phyloP scores from a whole-genome alignment of 2,329 filamentous ascomycete species.

The Gnomoniopsis smithogilvyi region DNA sequence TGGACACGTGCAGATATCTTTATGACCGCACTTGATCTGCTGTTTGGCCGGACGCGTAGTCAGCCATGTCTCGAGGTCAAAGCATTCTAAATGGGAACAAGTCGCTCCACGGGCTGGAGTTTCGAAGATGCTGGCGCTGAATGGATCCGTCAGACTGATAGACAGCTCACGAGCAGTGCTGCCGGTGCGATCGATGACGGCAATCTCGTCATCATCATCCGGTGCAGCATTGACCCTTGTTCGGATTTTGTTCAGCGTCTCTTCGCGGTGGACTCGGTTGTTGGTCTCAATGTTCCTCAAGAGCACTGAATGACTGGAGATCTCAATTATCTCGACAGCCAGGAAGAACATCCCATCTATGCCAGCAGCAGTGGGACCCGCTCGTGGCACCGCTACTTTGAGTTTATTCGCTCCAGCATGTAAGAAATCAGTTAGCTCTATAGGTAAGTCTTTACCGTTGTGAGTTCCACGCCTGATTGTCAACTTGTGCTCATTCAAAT shows the following conservation, averaged over 20 bases:
- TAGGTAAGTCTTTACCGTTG: slow-evolving; percentile 70
- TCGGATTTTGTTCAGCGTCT: slow-evolving; percentile 58
- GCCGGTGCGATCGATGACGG: slow-evolving; percentile 46
- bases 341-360: slow-evolving; percentile 48
- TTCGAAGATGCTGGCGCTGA: slow-evolving; percentile 61
- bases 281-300: slow-evolving; percentile 35
- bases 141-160: slow-evolving; percentile 66
- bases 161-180: slow-evolving; percentile 39
- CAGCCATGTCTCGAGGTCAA: slow-evolving; percentile 83
- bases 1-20: slow-evolving; percentile 33
- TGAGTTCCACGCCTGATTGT: slow-evolving; percentile 64
- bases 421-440: slow-evolving; percentile 67
- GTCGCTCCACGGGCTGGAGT: slow-evolving; percentile 66
- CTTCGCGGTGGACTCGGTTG: slow-evolving; percentile 37
- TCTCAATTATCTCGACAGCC: slow-evolving; percentile 67
- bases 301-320: slow-evolving; percentile 44
- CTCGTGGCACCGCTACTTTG: slow-evolving; percentile 43
- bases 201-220: slow-evolving; percentile 66
- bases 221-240: slow-evolving; percentile 34
- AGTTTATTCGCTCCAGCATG: slow-evolving; percentile 60
- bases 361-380: slow-evolving; percentile 1
- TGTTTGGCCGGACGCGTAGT: slow-evolving; percentile 54
- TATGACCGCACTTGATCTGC: slow-evolving; percentile 31
- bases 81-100: slow-evolving; percentile 83
- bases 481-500: slow-evolving; percentile 61